phyloP scores from a whole-genome alignment of 1,284 basidiomycete genomes.

The Tilletia walkeri region DNA sequence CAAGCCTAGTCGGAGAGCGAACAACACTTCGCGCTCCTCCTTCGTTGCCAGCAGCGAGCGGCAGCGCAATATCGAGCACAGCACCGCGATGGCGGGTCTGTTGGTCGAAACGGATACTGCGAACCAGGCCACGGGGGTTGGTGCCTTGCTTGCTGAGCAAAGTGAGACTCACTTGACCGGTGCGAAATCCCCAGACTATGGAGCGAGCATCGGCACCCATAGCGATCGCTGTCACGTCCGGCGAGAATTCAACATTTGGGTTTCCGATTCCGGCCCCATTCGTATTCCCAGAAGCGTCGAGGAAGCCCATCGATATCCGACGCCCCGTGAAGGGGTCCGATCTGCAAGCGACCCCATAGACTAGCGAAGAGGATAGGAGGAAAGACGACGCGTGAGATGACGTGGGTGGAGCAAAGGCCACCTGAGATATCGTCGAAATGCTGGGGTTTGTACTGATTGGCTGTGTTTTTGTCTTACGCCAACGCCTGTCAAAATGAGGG shows the following conservation, averaged over 20 bases:
- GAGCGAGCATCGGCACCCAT: conserved; percentile 69
- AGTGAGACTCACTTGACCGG: conserved; percentile 69
- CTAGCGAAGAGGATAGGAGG: conserved; percentile 68
- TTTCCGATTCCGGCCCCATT: conserved; percentile 70
- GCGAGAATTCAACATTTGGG: conserved; percentile 73
- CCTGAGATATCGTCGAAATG: conserved; percentile 43
- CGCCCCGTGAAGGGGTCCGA: conserved; percentile 69
- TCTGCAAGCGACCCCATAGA: conserved; percentile 72
- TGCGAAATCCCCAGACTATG: conserved; percentile 73
- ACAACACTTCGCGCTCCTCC: conserved; percentile 44
- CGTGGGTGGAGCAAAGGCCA: conserved; percentile 59
- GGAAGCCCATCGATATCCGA: conserved; percentile 67
- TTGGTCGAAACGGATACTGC: conserved; percentile 34
- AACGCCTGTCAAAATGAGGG: conserved; percentile 62
- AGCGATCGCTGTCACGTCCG: conserved; percentile 63
- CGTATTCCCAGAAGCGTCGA: conserved; percentile 67
- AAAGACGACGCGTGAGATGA: conserved; percentile 57
- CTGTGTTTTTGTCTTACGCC: conserved; percentile 67
- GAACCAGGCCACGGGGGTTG: conserved; percentile 45
- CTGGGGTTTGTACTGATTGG: conserved; percentile 59
- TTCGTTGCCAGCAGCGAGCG: conserved; percentile 34
- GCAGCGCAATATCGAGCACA: conserved; percentile 41
- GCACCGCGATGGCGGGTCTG: conserved; percentile 36
- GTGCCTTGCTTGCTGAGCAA: conserved; percentile 53
- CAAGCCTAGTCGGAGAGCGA: conserved; percentile 38